Evolutionary conservation across 768 basidiomycete genomes (phyloP).

Genomic region (Saitozyma sp.): DNA sequence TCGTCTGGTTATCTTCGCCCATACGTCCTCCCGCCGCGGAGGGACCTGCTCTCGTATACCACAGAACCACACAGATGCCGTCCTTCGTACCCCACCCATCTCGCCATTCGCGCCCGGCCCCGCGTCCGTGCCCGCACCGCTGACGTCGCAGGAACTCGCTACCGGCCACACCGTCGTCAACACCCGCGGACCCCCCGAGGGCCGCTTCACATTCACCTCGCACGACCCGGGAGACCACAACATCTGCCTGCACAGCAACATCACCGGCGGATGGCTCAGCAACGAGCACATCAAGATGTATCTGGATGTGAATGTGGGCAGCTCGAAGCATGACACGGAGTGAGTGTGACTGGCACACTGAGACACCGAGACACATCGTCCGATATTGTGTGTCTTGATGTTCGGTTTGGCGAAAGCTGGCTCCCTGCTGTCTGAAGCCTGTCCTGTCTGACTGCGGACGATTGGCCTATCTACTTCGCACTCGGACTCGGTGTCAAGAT

Average conservation of each 20-base stretch:
- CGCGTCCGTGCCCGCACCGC: background rate
- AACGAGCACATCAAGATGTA: constrained; percentile 84
- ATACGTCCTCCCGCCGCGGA: no score
- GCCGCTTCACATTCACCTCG: constrained; percentile 95
- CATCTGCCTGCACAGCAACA: constrained; percentile 92
- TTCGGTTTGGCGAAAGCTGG: background rate
- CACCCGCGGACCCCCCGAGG: constrained; percentile 84
- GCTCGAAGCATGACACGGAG: constrained; percentile 79
- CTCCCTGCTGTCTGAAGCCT: no score
- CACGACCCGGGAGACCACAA: constrained; percentile 96
- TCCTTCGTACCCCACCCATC: no score
- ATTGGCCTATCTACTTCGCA: no score
- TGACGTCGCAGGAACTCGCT: constrained; percentile 74
- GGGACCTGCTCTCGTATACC: no score
- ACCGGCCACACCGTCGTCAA: constrained; percentile 77
- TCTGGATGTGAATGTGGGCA: constrained; percentile 90
- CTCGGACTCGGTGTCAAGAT: no score
- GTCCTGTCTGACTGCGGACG: no score
- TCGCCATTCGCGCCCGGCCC: background rate
- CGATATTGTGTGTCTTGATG: background rate
- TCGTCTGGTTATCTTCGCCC: no score
- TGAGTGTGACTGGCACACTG: constrained; percentile 20
- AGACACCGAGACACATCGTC: background rate
- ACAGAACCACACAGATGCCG: no score
- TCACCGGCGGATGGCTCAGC: constrained; percentile 76